Percentiles rank a stretch among this genome's conserved stretches.
phyloP scores from a whole-genome alignment of 2,329 filamentous ascomycete genomes.

The Pseudonectria foliicola region DNA sequence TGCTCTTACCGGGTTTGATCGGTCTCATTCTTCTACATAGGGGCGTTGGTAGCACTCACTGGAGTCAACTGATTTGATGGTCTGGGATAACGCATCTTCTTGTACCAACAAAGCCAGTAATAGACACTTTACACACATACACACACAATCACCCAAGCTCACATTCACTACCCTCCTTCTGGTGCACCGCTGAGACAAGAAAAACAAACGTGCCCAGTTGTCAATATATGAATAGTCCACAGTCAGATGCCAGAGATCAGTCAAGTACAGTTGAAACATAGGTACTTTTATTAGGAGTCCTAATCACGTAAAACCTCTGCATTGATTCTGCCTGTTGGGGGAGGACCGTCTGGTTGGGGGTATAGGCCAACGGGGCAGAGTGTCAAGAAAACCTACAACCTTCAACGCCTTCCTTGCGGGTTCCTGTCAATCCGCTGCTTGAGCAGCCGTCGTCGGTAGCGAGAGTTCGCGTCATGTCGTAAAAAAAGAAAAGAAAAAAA shows the following conservation, averaged over 20 bases:
- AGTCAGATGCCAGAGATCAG: not conserved
- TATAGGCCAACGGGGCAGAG: slow-evolving; percentile 35
- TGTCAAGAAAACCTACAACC: slow-evolving; percentile 31
- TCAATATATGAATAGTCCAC: not conserved
- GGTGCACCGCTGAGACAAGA: too few species aligned
- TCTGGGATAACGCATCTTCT: too few species aligned
- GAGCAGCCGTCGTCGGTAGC: slow-evolving; percentile 12
- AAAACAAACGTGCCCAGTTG: too few species aligned
- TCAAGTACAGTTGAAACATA: slow-evolving; percentile 13
- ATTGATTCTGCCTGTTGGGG: slow-evolving; percentile 29
- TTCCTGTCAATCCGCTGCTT: slow-evolving; percentile 17
- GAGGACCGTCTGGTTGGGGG: slow-evolving; percentile 30
- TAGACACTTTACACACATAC: too few species aligned
- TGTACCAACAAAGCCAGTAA: too few species aligned
- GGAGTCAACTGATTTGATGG: too few species aligned
- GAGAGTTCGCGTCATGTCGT: slow-evolving; percentile 13
- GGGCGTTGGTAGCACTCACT: too few species aligned
- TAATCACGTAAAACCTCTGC: slow-evolving; percentile 28
- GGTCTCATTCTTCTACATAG: too few species aligned
- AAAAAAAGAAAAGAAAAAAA: slow-evolving; percentile 4
- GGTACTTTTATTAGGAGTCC: slow-evolving; percentile 29
- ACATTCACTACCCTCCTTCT: too few species aligned
- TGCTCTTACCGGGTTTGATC: too few species aligned
- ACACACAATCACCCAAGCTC: too few species aligned
- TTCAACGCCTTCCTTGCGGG: slow-evolving; percentile 34